Percentiles rank a stretch among this genome's conserved stretches.
phyloP scores from a whole-genome alignment of 768 basidiomycete species.

The Phanerochaete carnosa region DNA sequence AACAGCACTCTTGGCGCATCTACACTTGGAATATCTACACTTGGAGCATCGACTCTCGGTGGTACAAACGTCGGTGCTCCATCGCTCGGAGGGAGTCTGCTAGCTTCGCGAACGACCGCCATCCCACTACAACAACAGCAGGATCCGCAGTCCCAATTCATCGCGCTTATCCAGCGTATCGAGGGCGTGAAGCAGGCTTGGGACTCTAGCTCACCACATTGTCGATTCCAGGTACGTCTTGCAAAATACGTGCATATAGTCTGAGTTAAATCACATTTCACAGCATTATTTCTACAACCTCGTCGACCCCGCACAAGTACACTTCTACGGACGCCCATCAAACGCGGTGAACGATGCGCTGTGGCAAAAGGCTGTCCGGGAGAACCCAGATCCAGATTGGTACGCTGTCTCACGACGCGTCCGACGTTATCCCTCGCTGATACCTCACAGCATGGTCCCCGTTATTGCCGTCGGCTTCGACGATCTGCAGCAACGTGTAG shows the following conservation, averaged over 20 bases:
- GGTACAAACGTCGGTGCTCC: conserved; percentile 16
- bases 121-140: conserved; percentile 43
- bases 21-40: conserved; percentile 16
- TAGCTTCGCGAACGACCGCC: conserved; percentile 36
- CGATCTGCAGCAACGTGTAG: conserved; percentile 73
- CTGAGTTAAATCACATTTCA: background rate
- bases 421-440: background rate
- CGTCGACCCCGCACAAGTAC: conserved; percentile 66
- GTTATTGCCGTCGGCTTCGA: conserved; percentile 81
- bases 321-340: conserved; percentile 64
- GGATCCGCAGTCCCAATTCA: conserved; percentile 61
- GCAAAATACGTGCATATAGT: background rate
- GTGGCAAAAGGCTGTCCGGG: conserved; percentile 77
- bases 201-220: conserved; percentile 64
- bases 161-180: conserved; percentile 52
- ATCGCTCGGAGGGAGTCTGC: conserved; percentile 25
- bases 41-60: conserved; percentile 30
- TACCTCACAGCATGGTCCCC: conserved; percentile 59
- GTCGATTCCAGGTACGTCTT: conserved; percentile 72
- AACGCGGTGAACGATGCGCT: conserved; percentile 68
- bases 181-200: conserved; percentile 67
- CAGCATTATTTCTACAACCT: conserved; percentile 86
- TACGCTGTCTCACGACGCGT: conserved; percentile 29
- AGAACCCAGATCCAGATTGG: conserved; percentile 83
- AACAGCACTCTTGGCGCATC: conserved; percentile 26